These are phyloP conservation scores for Pezicula radicicola DNA, from an alignment of 2,329 filamentous ascomycete species.

Conservation along the genomic window DNA sequence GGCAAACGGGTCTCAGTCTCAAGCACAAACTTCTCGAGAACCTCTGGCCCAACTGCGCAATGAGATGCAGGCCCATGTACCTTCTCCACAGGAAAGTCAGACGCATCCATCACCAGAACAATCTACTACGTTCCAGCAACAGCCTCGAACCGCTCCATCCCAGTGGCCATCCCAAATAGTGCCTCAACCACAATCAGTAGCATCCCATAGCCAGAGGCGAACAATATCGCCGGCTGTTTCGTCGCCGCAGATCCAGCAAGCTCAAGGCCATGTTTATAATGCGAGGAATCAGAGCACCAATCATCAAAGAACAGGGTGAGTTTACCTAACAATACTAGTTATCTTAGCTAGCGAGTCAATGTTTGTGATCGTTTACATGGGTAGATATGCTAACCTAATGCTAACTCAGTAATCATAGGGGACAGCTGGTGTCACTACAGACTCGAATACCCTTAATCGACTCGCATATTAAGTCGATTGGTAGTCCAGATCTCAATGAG, in stretches of 20 bases:
- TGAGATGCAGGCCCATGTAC: neutral
- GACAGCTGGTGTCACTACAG: constrained; percentile 12
- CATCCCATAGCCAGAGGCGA: neutral
- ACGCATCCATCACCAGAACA: neutral
- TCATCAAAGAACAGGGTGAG: constrained; percentile 7
- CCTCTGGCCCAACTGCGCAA: neutral
- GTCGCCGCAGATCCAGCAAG: neutral
- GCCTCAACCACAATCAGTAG: neutral
- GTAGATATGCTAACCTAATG: neutral
- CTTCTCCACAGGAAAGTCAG: neutral
- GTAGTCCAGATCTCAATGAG: constrained; percentile 19
- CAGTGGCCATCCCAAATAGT: neutral
- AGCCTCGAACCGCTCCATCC: neutral
- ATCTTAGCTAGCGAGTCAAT: constrained; percentile 9
- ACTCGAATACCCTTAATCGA: constrained; percentile 19
- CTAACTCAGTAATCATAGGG: no score
- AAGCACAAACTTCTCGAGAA: no score
- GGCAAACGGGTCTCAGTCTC: no score
- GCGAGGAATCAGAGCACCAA: neutral
- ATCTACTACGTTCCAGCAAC: neutral
- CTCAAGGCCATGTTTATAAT: neutral
- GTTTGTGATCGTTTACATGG: no score
- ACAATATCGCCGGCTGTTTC: neutral
- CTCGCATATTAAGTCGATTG: constrained; percentile 17
- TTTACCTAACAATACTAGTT: constrained; percentile 29